Conservation (phyloP, 2,329 filamentous ascomycete genomes). For the Colletotrichum eleusines region DNA sequence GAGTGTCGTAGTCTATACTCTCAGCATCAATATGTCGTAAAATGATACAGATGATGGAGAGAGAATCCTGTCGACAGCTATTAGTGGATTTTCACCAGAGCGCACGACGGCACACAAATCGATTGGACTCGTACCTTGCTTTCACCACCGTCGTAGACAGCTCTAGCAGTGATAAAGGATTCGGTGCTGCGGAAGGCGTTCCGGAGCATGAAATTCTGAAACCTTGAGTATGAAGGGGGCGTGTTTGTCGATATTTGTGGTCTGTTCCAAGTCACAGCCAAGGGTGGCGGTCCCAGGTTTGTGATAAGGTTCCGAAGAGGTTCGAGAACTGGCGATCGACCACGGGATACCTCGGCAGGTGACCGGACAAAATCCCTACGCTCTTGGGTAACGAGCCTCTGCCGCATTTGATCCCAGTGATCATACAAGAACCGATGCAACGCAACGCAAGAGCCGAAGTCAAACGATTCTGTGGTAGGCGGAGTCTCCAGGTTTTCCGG, state of each 20-base stretch:
- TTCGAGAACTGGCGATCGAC: slow-evolving; percentile 69
- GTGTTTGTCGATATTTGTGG: slow-evolving; percentile 74
- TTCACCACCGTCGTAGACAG: slow-evolving; percentile 78
- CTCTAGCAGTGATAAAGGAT: slow-evolving; percentile 72
- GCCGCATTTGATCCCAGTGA: slow-evolving; percentile 77
- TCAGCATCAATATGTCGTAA: slow-evolving; percentile 76
- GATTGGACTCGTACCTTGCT: slow-evolving; percentile 63
- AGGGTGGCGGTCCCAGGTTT: slow-evolving; percentile 74
- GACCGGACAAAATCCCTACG: slow-evolving; percentile 67
- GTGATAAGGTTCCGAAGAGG: slow-evolving; percentile 72
- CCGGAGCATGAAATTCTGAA: slow-evolving; percentile 79
- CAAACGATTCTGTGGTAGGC: slow-evolving; percentile 65
- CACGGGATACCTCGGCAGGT: slow-evolving; percentile 64
- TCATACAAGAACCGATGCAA: slow-evolving; percentile 78
- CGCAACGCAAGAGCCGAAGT: slow-evolving; percentile 78
- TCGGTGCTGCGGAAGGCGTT: slow-evolving; percentile 76
- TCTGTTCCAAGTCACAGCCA: slow-evolving; percentile 77
- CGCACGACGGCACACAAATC: not conserved
- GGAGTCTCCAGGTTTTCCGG: slow-evolving; percentile 60
- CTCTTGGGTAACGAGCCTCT: slow-evolving; percentile 72
- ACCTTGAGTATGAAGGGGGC: slow-evolving; percentile 74
- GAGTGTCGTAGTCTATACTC: slow-evolving; percentile 73
- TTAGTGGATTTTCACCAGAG: not conserved
- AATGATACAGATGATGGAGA: slow-evolving; percentile 77
- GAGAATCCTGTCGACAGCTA: slow-evolving; percentile 63